phyloP scores from a whole-genome alignment of 1,139 yeast genomes.

The Yamadazyma diddensiae region DNA sequence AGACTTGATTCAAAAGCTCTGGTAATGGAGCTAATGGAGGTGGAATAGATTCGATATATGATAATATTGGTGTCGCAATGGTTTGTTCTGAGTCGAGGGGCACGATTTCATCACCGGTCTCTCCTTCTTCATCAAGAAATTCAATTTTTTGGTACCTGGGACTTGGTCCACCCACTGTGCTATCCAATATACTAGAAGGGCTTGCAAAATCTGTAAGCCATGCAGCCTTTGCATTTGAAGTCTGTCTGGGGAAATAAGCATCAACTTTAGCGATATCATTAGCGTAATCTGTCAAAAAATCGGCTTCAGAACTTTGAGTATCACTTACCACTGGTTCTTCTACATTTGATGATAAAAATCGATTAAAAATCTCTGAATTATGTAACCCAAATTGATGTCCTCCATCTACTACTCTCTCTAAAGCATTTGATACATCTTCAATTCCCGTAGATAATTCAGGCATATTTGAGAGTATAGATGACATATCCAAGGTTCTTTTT shows the following conservation, averaged over 20 bases:
- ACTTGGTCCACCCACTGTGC: neutral
- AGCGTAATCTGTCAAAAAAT: conserved; percentile 18
- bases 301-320: conserved; percentile 6
- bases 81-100: conserved; percentile 9
- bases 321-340: neutral
- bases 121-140: conserved; percentile 2
- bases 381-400: conserved; percentile 28
- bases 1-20: conserved; percentile 53
- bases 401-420: conserved; percentile 28
- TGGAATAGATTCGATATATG: conserved; percentile 31
- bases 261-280: conserved; percentile 22
- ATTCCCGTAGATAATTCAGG: conserved; percentile 22
- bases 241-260: conserved; percentile 15
- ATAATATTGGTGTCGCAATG: neutral
- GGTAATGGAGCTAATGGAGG: conserved; percentile 56
- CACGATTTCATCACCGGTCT: conserved; percentile 3
- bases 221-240: neutral
- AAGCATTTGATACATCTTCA: conserved; percentile 26
- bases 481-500: neutral
- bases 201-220: neutral
- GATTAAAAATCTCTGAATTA: conserved; percentile 28
- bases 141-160: neutral
- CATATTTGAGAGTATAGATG: conserved; percentile 3
- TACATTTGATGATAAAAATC: conserved; percentile 19
- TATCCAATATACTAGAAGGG: neutral